Evolutionary conservation across 2,329 filamentous ascomycete species (phyloP), one percentile per base, ranked within the genome.

Genomic region (Colletotrichum kahawae): DNA sequence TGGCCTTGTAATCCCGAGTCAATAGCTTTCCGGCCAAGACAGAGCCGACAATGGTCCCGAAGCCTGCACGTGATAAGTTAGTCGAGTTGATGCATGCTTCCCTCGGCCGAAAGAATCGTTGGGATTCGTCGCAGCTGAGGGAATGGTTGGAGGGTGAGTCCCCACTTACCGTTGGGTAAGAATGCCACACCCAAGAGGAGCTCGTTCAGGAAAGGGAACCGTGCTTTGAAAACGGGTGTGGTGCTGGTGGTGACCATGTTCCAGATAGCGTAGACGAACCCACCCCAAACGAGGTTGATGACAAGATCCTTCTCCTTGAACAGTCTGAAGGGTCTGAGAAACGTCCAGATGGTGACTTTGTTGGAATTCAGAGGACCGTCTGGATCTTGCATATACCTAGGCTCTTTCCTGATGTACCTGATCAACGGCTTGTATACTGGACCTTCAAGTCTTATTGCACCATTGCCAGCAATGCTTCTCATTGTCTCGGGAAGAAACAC

Each of bases 171-270:
- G 33, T 81, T 82, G 2, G 80, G 80, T 4, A 82, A 59, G 29
- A 80, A 82, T 12, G 75, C 76, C 1, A 82, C 77, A n/a, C 81
- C 81, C 7, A 82, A 36, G 7, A 77, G 48, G 7, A 79, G 67
- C 62, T 82, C 79, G 64, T 62, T 77, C 4, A 82, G 75, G 5
- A 77, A 63, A 21, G 60, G 0, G 27, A 81, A 81, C 3, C 79
- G 72, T 48, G 68, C 43, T 66, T 84, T 81, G 67, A 87, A 83
- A 1, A 85, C 63, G 1, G 79, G 78, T 0, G 85, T 85, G 2
- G 86, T 87, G 21, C 81, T 85, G 3, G 84, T 82, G 7, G 84
- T 87, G 2, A 88, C 84, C 87, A 89, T 88, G 36, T 84, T 87
- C 86, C 86, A 88, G 7, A 85, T 82, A 0, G 87, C 82, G 59